These are phyloP conservation scores for Parmelia sp. DNA, from an alignment of 495 filamentous ascomycete genomes.

Conservation along the genomic window DNA sequence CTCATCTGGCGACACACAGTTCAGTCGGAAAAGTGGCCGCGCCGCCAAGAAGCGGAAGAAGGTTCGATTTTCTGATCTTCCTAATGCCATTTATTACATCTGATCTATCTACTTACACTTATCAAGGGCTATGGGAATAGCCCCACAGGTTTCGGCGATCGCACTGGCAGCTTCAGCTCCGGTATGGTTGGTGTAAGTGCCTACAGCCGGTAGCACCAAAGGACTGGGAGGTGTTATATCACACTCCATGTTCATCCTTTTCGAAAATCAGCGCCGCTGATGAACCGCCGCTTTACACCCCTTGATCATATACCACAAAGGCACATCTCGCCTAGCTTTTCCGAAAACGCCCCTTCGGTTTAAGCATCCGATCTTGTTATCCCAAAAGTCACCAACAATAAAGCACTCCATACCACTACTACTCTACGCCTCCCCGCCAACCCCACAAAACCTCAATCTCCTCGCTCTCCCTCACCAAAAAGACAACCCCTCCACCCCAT, in stretches of 20 bases:
- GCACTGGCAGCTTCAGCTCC: conserved; percentile 10
- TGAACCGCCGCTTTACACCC: neutral
- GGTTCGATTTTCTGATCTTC: conserved; percentile 28
- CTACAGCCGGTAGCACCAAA: conserved; percentile 12
- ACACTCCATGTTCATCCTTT: neutral
- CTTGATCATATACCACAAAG: too few relatives aligned
- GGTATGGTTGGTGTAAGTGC: conserved; percentile 13
- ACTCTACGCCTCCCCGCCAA: neutral
- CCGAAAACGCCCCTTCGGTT: neutral
- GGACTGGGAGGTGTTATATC: conserved; percentile 9
- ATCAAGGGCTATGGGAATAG: conserved; percentile 14
- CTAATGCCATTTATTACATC: neutral
- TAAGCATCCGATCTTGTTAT: neutral
- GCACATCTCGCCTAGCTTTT: neutral
- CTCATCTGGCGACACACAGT: conserved; percentile 24
- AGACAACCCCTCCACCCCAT: neutral
- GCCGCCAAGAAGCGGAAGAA: conserved; percentile 40
- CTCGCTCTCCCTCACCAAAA: too few relatives aligned
- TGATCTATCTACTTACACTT: conserved; percentile 8
- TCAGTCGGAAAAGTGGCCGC: conserved; percentile 20
- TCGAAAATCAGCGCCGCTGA: neutral
- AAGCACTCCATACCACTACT: neutral
- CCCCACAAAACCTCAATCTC: too few relatives aligned
- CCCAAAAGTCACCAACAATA: neutral
- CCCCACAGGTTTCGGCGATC: conserved; percentile 16